These are phyloP conservation scores for Annulohypoxylon moriforme DNA, from an alignment of 495 filamentous ascomycete species.

Conservation along the genomic window DNA sequence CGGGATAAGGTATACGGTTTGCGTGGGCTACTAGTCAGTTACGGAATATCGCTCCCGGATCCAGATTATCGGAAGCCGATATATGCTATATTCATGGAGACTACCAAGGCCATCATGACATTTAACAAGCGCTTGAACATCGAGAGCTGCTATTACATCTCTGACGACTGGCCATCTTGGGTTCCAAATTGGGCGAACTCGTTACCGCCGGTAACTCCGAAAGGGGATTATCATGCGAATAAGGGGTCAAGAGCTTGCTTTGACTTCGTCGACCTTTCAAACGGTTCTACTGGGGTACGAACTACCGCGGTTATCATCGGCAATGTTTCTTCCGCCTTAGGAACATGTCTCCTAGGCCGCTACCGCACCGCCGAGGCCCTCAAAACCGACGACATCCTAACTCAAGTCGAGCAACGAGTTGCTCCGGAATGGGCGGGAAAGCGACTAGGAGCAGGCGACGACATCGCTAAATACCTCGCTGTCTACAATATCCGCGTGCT, in stretches of 20 bases:
- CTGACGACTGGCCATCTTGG: neutral
- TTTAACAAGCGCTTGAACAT: neutral
- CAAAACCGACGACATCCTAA: neutral
- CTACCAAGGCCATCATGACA: neutral
- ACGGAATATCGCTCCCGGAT: conserved; percentile 6
- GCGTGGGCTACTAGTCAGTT: conserved; percentile 7
- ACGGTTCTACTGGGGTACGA: neutral
- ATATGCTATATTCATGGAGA: conserved; percentile 4
- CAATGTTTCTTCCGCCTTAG: neutral
- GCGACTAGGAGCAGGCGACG: neutral
- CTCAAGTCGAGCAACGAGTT: neutral
- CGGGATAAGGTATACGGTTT: conserved; percentile 13
- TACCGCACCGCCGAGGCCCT: neutral
- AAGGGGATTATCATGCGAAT: conserved; percentile 4
- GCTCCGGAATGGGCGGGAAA: conserved; percentile 2
- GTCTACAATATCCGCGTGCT: conserved; percentile 1
- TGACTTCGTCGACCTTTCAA: neutral
- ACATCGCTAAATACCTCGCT: neutral
- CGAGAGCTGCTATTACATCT: neutral
- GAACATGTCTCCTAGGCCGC: neutral
- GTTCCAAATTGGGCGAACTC: conserved; percentile 5
- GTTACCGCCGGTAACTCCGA: neutral
- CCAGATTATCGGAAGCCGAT: neutral
- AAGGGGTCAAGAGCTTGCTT: neutral
- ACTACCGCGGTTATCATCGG: neutral